Conservation (phyloP, 306 rosid species). For the Clitoria ternatea region DNA sequence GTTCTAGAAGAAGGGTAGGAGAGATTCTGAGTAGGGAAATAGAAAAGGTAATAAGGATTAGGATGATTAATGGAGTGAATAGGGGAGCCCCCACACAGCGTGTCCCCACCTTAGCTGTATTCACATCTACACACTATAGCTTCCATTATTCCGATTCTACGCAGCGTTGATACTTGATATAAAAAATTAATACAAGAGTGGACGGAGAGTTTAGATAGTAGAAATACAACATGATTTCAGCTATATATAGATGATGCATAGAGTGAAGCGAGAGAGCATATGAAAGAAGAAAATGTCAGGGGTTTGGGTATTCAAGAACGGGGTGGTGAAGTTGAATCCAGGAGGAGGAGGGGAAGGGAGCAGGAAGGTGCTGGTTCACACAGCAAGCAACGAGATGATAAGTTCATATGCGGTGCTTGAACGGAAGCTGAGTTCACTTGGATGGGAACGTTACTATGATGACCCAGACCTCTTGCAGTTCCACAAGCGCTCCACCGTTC, state of each 20-base stretch:
- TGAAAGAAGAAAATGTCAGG: slow-evolving; percentile 64
- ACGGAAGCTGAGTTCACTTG: slow-evolving; percentile 48
- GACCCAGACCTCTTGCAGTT: slow-evolving; percentile 86
- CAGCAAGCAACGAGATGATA: slow-evolving; percentile 55
- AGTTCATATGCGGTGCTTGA: slow-evolving; percentile 56
- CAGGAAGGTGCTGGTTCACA: slow-evolving; percentile 72
- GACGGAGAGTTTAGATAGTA: no score
- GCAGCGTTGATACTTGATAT: no score
- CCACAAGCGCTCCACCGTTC: slow-evolving; percentile 77
- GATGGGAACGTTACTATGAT: slow-evolving; percentile 90
- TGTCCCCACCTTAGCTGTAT: slow-evolving; percentile 38
- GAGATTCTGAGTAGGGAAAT: no score
- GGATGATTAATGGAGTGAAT: no score
- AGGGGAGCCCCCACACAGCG: no score
- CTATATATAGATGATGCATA: slow-evolving; percentile 23
- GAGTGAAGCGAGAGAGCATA: no score
- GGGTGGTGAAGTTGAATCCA: slow-evolving; percentile 71
- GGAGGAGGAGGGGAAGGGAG: slow-evolving; percentile 2
- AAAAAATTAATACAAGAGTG: no score
- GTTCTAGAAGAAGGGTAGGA: no score
- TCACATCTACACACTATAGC: slow-evolving; percentile 27
- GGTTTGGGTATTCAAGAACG: slow-evolving; percentile 93
- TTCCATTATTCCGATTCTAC: background rate
- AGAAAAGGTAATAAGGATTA: no score
- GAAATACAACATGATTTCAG: background rate